A percentile compares a stretch with the other conserved stretches of the same genome.
Evolutionary conservation across 805 yeast genomes (phyloP).

Genomic region (Starmera pachycereana): DNA sequence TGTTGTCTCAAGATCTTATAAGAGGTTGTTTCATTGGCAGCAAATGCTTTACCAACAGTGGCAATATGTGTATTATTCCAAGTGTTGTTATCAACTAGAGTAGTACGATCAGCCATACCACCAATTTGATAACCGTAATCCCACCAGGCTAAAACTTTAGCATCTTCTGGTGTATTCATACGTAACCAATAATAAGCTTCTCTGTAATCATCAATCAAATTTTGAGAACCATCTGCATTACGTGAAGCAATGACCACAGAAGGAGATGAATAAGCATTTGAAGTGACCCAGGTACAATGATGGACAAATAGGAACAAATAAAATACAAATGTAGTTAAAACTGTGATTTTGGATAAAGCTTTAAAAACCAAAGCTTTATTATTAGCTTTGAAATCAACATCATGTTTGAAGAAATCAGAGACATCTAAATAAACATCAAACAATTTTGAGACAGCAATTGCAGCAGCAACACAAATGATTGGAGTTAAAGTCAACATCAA

Average conservation of each 20-base stretch:
- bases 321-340: conserved; percentile 55
- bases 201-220: conserved; percentile 90
- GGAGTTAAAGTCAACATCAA: conserved; percentile 96
- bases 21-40: conserved; percentile 77
- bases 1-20: conserved; percentile 82
- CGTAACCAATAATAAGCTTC: conserved; percentile 99
- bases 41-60: conserved; percentile 97
- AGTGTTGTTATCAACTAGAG: conserved; percentile 96
- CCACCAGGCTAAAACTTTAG: conserved; percentile 99
- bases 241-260: conserved; percentile 87
- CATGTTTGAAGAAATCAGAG: conserved; percentile 21
- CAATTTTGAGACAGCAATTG: conserved; percentile 75
- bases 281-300: conserved; percentile 97
- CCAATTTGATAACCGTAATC: conserved; percentile 99
- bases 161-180: conserved; percentile 94
- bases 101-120: conserved; percentile 99
- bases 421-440: conserved; percentile 75
- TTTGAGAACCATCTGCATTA: conserved; percentile 75
- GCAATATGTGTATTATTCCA: conserved; percentile 99
- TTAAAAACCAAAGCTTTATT: conserved; percentile 10
- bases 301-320: conserved; percentile 75
- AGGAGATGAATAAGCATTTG: conserved; percentile 93
- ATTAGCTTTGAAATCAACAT: conserved; percentile 12
- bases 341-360: conserved; percentile 49
- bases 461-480: conserved; percentile 86